Conservation (phyloP, 345 rosid genomes). For the Pugionium cornutum region DNA sequence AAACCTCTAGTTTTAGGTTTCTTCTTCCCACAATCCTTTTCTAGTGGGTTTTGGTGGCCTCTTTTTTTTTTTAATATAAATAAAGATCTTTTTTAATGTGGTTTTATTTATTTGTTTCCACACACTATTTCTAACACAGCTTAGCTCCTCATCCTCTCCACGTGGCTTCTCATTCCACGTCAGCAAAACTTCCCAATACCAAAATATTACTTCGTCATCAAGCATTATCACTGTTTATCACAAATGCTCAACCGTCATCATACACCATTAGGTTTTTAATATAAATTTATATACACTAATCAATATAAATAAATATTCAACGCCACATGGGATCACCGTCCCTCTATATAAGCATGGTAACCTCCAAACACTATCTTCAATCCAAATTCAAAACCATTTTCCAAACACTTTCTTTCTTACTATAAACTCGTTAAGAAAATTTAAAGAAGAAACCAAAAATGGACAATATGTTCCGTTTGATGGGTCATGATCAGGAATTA, state of each 20-base stretch:
- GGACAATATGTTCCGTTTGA: constrained; percentile 50
- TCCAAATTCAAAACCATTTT: constrained; percentile 31
- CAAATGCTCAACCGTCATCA: constrained; percentile 41
- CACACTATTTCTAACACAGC: constrained; percentile 36
- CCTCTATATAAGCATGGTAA: constrained; percentile 33
- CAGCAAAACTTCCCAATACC: constrained; percentile 29
- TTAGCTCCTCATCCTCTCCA: constrained; percentile 43
- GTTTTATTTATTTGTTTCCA: constrained; percentile 30
- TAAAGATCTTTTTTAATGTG: constrained; percentile 26
- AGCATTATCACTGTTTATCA: constrained; percentile 34
- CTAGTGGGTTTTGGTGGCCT: constrained; percentile 42
- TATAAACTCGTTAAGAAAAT: constrained; percentile 4
- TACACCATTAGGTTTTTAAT: constrained; percentile 26
- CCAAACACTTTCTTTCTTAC: constrained; percentile 3
- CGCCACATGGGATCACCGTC: constrained; percentile 33
- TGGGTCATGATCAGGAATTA: constrained; percentile 48
- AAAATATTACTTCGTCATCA: constrained; percentile 29
- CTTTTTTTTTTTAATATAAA: constrained; percentile 10
- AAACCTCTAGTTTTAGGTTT: constrained; percentile 47
- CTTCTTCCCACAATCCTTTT: constrained; percentile 28
- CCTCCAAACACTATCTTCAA: constrained; percentile 29
- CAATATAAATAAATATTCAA: constrained; percentile 27
- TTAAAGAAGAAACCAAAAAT: constrained; percentile 33
- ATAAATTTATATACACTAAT: not conserved
- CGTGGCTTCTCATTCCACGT: constrained; percentile 41